Evolutionary conservation across 2,329 filamentous ascomycete genomes (phyloP), one percentile per base, ranked within the genome.

Genomic region (Penicillium sp.): DNA sequence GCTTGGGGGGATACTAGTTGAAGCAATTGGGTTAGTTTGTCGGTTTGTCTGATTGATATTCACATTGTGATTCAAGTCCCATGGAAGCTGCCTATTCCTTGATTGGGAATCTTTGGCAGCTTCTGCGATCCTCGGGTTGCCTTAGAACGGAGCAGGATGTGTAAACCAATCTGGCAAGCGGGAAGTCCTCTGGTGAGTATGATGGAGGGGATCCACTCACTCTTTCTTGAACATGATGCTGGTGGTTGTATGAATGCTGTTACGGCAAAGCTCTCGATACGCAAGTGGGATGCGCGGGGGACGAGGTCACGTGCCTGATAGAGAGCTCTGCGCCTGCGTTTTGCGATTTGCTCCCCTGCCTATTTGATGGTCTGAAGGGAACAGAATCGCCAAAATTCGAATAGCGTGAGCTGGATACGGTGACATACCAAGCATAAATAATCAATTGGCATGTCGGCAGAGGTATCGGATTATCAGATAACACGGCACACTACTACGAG

Each of bases 221-320:
- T 95, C 89, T 79, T 93, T 95, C 70, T 95, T 95, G 71, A 95
- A 95, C 89, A 95, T 95, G 55, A 40, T 67, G 62, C 19, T 52
- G 43, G 49, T 58, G 56, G 33, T 31, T 41, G 35, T 47, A 14
- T 28, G 40, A 41, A 41, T 55, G 41, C 37, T 36, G 25, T 18
- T 30, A 43, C 34, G 34, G 41, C 40, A 41, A 41, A 41, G 49
- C 51, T 48, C 45, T 45, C 30, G 53, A 57, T 44, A 29, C 46
- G 33, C 33, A 44, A 56, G 52, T 64, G 59, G 59, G 54, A 60
- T 59, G 52, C 62, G 62, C 64, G 64, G 63, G 61, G 62, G 59
- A 57, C 2, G 0, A 25, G 33, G 51, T 49, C 53, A 53, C 45
- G 46, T 36, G 37, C 42, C 3, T 5, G 4, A 18, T 31, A 16